Evolutionary conservation across 305 asterid species (phyloP), one percentile per base, ranked within the genome.

Genomic region (Galium porrigens): DNA sequence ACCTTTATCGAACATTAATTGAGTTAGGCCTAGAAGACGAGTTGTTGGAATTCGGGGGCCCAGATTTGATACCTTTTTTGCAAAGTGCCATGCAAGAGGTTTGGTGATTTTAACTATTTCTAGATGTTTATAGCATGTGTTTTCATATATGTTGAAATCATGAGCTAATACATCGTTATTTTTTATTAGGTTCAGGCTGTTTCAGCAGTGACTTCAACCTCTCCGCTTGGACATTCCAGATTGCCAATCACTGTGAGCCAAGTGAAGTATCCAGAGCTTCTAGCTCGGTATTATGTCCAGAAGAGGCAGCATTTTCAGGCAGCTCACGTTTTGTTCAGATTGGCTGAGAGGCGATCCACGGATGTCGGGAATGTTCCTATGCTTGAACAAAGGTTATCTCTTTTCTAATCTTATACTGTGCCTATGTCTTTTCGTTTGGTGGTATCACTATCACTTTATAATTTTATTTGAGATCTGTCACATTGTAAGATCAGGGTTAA

Each of bases 51-150:
- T 87, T 82, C 58, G 97, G 97, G 32, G 99, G 97, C 36, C 92
- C 96, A n/a, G 99, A 89, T 74, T 78, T 92, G 90, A 95, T 92
- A 65, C 95, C 82, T 65, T 92, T 85, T 83, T 79, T 92, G 82
- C 96, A 86, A 81, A 87, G 79, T 79, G 87, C 90, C 42, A 22
- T 65, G 32, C 81, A 81, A 53, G 95, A 85, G 96, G 99, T 92
- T 70, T 63, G 52, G 73, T 55, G 9, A 12, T n/a, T 27, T 68
- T 41, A 42, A 22, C 11, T 61, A 8, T 64, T 54, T 48, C 37
- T 17, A 14, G 61, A 48, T 49, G 39, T 36, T 63, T 25, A n/a
- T 58, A 27, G 33, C 33, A 39, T 6, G 5, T 20, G 27, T 33
- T 51, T 60, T 42, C 17, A 14, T 2, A 5, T n/a, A 39, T 17